A percentile compares a stretch with the other conserved stretches of the same genome.
phyloP scores from a whole-genome alignment of 768 basidiomycete genomes.

The Lactarius evosmus region DNA sequence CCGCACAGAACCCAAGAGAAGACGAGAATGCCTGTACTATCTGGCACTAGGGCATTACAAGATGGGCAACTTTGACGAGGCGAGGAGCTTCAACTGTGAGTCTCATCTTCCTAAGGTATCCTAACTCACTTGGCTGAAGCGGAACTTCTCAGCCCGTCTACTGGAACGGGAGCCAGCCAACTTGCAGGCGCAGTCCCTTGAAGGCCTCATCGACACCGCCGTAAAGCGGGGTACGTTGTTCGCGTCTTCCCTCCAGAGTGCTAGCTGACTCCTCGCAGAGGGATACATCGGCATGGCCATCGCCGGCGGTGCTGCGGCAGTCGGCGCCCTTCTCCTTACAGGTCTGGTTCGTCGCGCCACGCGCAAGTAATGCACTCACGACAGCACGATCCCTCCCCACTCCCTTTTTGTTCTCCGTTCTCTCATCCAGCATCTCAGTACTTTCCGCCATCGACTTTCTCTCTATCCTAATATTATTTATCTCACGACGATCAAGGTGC shows the following conservation, averaged over 20 bases:
- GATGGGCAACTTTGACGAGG: conserved; percentile 92
- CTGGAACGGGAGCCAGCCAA: conserved; percentile 92
- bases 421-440: conserved; percentile 13
- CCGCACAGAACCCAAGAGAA: conserved; percentile 76
- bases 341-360: conserved; percentile 80
- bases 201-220: conserved; percentile 79
- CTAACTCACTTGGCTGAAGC: not conserved
- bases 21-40: conserved; percentile 96
- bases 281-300: conserved; percentile 99
- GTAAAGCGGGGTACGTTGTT: conserved; percentile 68
- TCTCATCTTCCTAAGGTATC: conserved; percentile 1
- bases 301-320: conserved; percentile 83
- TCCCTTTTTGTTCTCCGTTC: not conserved
- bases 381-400: not conserved
- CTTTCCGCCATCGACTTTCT: conserved; percentile 8
- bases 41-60: conserved; percentile 96
- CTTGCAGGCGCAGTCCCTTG: conserved; percentile 85
- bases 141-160: conserved; percentile 57
- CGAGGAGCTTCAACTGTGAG: conserved; percentile 89
- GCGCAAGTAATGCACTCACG: conserved; percentile 38
- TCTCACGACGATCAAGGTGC: conserved; percentile 7
- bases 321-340: conserved; percentile 73
- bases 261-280: conserved; percentile 48
- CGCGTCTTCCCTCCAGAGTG: not conserved
- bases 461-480: conserved; percentile 12